A percentile compares a stretch with the other conserved stretches of the same genome.
Evolutionary conservation across 2,329 filamentous ascomycete genomes (phyloP).

Genomic region (Alternaria tenuissima): DNA sequence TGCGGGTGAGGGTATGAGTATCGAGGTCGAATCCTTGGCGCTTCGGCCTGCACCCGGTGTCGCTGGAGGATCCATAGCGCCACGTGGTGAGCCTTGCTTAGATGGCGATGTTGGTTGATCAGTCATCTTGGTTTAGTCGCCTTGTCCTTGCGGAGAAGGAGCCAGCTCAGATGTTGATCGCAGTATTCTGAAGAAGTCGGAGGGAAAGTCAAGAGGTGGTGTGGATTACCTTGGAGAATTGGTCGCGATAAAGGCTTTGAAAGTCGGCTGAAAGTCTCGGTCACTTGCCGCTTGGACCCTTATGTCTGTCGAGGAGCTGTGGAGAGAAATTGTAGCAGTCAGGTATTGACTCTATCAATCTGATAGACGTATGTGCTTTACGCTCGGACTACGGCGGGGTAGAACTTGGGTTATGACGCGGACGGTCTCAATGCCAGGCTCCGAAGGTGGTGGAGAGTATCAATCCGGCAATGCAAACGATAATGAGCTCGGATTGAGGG

Average conservation of each 20-base stretch:
- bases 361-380: neutral
- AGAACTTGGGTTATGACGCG: neutral
- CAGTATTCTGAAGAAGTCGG: neutral
- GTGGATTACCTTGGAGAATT: neutral
- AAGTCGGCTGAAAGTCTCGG: neutral
- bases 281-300: neutral
- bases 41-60: neutral
- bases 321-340: neutral
- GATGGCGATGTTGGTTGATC: neutral
- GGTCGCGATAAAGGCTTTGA: neutral
- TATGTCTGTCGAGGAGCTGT: neutral
- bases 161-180: neutral
- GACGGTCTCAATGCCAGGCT: neutral
- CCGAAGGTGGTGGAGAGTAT: neutral
- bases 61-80: conserved; percentile 1
- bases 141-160: neutral
- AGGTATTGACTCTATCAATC: neutral
- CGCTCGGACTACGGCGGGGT: neutral
- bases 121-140: neutral
- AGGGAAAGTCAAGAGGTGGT: neutral
- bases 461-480: neutral
- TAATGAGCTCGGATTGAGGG: neutral
- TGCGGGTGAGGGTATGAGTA: neutral
- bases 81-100: neutral
- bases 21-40: neutral